Base-by-base conservation (phyloP, 257 asterid species). In the Solanum medicagineum region DNA sequence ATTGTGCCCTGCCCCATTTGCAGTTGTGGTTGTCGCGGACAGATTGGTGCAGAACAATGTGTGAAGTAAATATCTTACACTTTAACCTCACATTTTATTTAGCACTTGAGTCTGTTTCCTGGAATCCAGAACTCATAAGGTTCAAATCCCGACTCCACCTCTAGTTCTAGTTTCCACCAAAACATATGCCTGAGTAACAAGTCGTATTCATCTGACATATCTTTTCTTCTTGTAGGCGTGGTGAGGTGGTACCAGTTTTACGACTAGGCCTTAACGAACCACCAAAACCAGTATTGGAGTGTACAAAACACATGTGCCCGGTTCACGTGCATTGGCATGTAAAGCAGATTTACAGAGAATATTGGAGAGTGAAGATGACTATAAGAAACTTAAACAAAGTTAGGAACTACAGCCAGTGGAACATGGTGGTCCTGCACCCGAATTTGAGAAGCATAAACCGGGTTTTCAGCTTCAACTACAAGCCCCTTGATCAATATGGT, bases 311-410 rank as follows among this genome's bases (percentile, higher is more conserved):
- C 86, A 95, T 95, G 98, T 94, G 98, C 88, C 98, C 98, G 7
- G 86, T 94, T 70, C 86, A 71, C 87, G 90, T 94, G 51, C 98
- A 94, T 60, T 94, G 98, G 98, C 98, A 94, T 86, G 90, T 94
- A 68, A 95, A 91, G 84, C 87, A 26, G 54, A 93, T 94, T 77
- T 95, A 95, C 80, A 94, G 17, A 36, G 85, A 91, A 26, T 94
- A 95, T 63, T 95, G 98, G 98, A 91, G 98, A 83, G 97, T 93
- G 32, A 95, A 95, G 84, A 81, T 95, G 26, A 95, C 98, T 1
- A 81, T 95, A 32, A 89, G 87, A 6, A 94, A 95, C 85, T 87
- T 86, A 3, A 95, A 95, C 42, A 86, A 70, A 36, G 94, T 87
- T 20, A 89, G 81, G 88, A 95, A 94, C 56, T 95, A 92, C 84